A percentile compares a stretch with the other conserved stretches of the same genome.
Conservation (phyloP, 306 rosid species). For the Medicago lupulina region DNA sequence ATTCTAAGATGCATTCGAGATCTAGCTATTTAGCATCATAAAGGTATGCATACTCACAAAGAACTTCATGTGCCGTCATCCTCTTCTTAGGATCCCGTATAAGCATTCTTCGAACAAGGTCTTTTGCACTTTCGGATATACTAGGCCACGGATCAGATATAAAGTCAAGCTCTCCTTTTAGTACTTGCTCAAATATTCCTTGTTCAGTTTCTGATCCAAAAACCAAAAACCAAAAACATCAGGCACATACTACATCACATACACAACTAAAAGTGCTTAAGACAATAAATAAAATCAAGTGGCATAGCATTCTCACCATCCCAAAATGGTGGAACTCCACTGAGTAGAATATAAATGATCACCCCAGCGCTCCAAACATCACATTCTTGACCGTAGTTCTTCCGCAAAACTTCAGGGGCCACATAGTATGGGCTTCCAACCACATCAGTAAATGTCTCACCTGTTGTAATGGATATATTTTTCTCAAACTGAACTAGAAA, state of each 20-base stretch:
- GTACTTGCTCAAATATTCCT: slow-evolving; percentile 97
- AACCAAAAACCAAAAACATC: slow-evolving; percentile 40
- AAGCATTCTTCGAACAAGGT: slow-evolving; percentile 90
- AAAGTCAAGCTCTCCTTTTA: slow-evolving; percentile 91
- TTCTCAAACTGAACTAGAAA: slow-evolving; percentile 32
- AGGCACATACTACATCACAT: slow-evolving; percentile 21
- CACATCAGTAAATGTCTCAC: slow-evolving; percentile 86
- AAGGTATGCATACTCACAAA: slow-evolving; percentile 67
- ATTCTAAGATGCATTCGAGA: slow-evolving; percentile 20
- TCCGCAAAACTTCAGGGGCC: slow-evolving; percentile 94
- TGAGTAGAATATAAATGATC: slow-evolving; percentile 82
- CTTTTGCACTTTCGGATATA: slow-evolving; percentile 89
- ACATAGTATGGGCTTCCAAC: slow-evolving; percentile 99
- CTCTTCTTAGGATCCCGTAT: slow-evolving; percentile 86
- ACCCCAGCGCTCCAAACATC: slow-evolving; percentile 99
- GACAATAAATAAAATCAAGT: slow-evolving; percentile 26
- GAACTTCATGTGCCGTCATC: slow-evolving; percentile 90
- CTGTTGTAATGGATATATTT: slow-evolving; percentile 54
- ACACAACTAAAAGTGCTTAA: slow-evolving; percentile 4
- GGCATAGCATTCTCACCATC: slow-evolving; percentile 71
- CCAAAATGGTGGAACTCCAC: slow-evolving; percentile 99
- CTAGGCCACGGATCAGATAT: slow-evolving; percentile 96
- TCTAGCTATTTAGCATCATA: slow-evolving; percentile 19
- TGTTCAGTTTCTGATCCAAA: slow-evolving; percentile 79
- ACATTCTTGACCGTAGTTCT: slow-evolving; percentile 86